A percentile compares a stretch with the other conserved stretches of the same genome.
Evolutionary conservation across 202 grass and related monocot genomes (phyloP).

Genomic region (Schoenoplectus tabernaemontani): DNA sequence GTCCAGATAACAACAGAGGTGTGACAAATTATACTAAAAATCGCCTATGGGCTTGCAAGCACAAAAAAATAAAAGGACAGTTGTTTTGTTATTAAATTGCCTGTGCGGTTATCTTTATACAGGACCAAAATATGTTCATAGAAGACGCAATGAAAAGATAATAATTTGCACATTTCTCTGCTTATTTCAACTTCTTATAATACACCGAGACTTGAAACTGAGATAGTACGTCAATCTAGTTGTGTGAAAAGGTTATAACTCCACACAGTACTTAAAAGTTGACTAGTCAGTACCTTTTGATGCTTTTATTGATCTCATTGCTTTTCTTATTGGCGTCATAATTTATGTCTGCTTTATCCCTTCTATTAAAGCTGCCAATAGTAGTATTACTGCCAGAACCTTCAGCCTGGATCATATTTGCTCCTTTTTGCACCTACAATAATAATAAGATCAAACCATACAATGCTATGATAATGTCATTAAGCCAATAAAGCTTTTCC

Average conservation of each 20-base stretch:
- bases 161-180: neutral
- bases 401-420: conserved; percentile 57
- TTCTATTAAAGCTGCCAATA: conserved; percentile 5
- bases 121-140: neutral
- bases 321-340: conserved; percentile 21
- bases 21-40: neutral
- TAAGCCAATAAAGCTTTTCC: neutral
- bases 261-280: neutral
- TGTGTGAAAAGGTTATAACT: neutral
- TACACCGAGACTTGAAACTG: neutral
- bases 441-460: neutral
- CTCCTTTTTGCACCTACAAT: conserved; percentile 67
- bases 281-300: conserved; percentile 45
- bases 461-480: neutral
- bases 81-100: neutral
- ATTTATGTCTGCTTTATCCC: conserved; percentile 16
- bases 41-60: neutral
- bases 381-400: conserved; percentile 17
- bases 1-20: neutral
- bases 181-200: neutral
- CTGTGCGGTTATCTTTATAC: neutral
- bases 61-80: neutral
- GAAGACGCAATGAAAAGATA: neutral
- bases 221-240: neutral
- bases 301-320: conserved; percentile 51